These are phyloP conservation scores for Phytophthora vignae DNA, from an alignment of 352 stramenopile species.

Conservation along the genomic window DNA sequence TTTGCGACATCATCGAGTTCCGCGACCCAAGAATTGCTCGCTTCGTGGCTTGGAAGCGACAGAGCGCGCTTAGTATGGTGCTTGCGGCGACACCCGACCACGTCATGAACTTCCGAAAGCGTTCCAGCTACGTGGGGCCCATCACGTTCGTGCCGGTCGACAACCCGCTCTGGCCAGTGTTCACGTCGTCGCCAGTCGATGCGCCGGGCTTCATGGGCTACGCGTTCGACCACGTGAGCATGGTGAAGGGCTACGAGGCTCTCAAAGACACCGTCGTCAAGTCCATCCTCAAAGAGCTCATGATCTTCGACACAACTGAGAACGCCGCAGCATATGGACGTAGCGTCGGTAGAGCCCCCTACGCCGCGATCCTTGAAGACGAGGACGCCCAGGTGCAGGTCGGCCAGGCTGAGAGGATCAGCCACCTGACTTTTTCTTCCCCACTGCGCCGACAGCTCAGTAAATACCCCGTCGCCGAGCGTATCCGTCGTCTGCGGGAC, in stretches of 20 bases:
- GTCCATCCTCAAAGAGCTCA: constrained; percentile 78
- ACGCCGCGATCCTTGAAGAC: constrained; percentile 53
- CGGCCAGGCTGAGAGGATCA: constrained; percentile 23
- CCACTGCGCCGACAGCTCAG: constrained; percentile 54
- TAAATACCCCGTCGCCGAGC: constrained; percentile 52
- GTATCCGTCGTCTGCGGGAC: constrained; percentile 41
- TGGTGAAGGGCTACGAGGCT: constrained; percentile 63
- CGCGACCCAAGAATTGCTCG: constrained; percentile 56
- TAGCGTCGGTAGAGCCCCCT: constrained; percentile 47
- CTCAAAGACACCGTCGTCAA: constrained; percentile 76
- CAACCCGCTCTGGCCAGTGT: constrained; percentile 75
- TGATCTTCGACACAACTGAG: constrained; percentile 72
- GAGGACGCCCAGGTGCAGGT: constrained; percentile 20
- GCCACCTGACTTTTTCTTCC: constrained; percentile 66
- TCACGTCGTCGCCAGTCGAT: constrained; percentile 48
- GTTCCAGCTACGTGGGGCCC: constrained; percentile 53
- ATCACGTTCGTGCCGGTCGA: constrained; percentile 77
- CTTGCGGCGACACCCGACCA: constrained; percentile 63
- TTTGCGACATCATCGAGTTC: constrained; percentile 81
- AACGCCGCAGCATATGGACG: constrained; percentile 55
- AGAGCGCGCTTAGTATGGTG: constrained; percentile 71
- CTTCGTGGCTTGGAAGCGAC: constrained; percentile 64
- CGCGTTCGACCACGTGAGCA: constrained; percentile 69
- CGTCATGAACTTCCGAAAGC: constrained; percentile 67
- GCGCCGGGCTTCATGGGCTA: constrained; percentile 75